These are phyloP conservation scores for Hygrophoropsis aurantiaca DNA, from an alignment of 768 basidiomycete species.

Conservation along the genomic window DNA sequence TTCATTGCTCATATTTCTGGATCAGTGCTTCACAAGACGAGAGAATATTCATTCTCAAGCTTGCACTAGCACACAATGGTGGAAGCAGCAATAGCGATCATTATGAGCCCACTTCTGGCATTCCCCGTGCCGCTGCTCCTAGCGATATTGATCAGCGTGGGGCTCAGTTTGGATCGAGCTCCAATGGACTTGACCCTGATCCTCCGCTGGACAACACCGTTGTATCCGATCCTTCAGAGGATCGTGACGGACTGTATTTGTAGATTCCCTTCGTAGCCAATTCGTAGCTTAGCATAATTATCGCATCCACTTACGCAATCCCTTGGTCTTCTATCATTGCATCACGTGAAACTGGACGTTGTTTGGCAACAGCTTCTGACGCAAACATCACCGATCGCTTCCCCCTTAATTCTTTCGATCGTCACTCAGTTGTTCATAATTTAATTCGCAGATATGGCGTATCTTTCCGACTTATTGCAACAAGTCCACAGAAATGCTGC, in stretches of 20 bases:
- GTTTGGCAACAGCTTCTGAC: not conserved
- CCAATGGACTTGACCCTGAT: constrained; percentile 14
- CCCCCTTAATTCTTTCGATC: not conserved
- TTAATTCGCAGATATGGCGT: no score
- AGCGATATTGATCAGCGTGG: constrained; percentile 1
- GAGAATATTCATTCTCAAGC: constrained; percentile 64
- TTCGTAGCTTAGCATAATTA: no score
- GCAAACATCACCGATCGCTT: constrained; percentile 10
- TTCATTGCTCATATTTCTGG: constrained; percentile 6
- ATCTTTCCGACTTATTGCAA: no score
- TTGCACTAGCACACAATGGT: constrained; percentile 66
- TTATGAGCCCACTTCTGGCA: constrained; percentile 35
- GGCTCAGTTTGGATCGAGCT: constrained; percentile 4
- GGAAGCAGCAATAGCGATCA: constrained; percentile 37
- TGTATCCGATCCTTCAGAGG: constrained; percentile 2
- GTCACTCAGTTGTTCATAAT: not conserved
- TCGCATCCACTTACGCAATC: not conserved
- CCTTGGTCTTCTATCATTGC: not conserved
- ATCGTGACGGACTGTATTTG: constrained; percentile 24
- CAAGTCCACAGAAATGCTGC: constrained; percentile 35
- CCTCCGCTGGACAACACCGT: not conserved
- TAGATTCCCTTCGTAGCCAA: constrained; percentile 10
- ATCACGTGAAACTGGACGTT: not conserved
- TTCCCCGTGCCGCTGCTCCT: not conserved
- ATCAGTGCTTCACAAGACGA: constrained; percentile 77